Evolutionary conservation across 495 filamentous ascomycete genomes (phyloP).

Genomic region (Neurospora pannonica): DNA sequence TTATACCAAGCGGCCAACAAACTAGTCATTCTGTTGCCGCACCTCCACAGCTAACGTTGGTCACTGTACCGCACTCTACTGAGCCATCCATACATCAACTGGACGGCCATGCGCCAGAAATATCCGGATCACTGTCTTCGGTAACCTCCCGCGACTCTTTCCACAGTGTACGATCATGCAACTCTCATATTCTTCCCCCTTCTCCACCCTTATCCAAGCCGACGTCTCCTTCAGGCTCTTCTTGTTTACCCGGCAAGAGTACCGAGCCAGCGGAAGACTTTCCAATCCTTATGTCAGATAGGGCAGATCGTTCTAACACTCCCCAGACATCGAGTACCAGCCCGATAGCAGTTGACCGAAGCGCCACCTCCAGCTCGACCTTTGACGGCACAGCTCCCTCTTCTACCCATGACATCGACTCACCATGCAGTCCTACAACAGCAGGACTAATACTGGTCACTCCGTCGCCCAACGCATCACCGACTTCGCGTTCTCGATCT

Average conservation of each 20-base stretch:
- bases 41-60: slow-evolving; percentile 24
- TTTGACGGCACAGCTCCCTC: slow-evolving; percentile 4
- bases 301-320: slow-evolving; percentile 32
- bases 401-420: slow-evolving; percentile 7
- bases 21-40: slow-evolving; percentile 27
- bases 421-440: slow-evolving; percentile 5
- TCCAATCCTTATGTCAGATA: slow-evolving; percentile 28
- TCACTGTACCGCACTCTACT: slow-evolving; percentile 24
- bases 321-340: slow-evolving; percentile 9
- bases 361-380: slow-evolving; percentile 1
- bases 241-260: slow-evolving; percentile 24
- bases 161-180: slow-evolving; percentile 51
- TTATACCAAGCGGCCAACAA: slow-evolving; percentile 14
- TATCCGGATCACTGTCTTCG: slow-evolving; percentile 17
- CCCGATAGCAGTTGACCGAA: neutral
- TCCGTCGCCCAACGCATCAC: slow-evolving; percentile 1
- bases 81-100: neutral
- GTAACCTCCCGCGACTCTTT: slow-evolving; percentile 32
- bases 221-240: slow-evolving; percentile 29
- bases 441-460: neutral
- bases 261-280: slow-evolving; percentile 3
- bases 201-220: slow-evolving; percentile 38
- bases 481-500: neutral
- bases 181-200: slow-evolving; percentile 39
- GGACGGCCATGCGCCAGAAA: slow-evolving; percentile 3